Evolutionary conservation across 2,329 filamentous ascomycete genomes (phyloP).

Genomic region (Claviceps sp.): DNA sequence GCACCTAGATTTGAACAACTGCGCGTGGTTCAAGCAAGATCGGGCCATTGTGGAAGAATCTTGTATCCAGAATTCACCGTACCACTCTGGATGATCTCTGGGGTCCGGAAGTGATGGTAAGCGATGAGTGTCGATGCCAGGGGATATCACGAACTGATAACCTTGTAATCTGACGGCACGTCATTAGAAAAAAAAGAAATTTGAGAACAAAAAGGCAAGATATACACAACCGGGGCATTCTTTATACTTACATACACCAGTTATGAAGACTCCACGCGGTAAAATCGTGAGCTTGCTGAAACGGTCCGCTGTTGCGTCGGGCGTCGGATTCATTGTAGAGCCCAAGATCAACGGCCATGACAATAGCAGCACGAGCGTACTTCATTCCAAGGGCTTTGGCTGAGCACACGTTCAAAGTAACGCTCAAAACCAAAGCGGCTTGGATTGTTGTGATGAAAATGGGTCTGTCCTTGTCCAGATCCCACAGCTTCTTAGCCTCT

Average conservation of each 20-base stretch:
- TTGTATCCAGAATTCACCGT: background rate
- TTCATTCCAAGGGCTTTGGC: background rate
- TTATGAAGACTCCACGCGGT: background rate
- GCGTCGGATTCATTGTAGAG: background rate
- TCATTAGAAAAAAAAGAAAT: background rate
- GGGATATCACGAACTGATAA: background rate
- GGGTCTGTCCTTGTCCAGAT: constrained; percentile 12
- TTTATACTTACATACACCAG: background rate
- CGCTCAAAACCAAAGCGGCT: constrained; percentile 14
- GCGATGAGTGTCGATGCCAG: background rate
- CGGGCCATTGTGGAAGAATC: background rate
- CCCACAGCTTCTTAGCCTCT: constrained; percentile 19
- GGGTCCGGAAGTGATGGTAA: background rate
- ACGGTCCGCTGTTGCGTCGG: no score
- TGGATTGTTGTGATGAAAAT: constrained; percentile 17
- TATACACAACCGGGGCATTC: no score
- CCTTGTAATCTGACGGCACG: background rate
- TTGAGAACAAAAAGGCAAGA: no score
- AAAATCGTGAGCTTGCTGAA: background rate
- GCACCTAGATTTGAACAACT: background rate
- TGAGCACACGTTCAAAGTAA: background rate
- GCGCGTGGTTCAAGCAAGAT: background rate
- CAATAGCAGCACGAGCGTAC: background rate
- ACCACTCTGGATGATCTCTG: background rate
- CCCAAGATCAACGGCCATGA: background rate